A percentile compares a stretch with the other conserved stretches of the same genome.
Conservation (phyloP, 179 eudicot species). For the Beta lomatogona region DNA sequence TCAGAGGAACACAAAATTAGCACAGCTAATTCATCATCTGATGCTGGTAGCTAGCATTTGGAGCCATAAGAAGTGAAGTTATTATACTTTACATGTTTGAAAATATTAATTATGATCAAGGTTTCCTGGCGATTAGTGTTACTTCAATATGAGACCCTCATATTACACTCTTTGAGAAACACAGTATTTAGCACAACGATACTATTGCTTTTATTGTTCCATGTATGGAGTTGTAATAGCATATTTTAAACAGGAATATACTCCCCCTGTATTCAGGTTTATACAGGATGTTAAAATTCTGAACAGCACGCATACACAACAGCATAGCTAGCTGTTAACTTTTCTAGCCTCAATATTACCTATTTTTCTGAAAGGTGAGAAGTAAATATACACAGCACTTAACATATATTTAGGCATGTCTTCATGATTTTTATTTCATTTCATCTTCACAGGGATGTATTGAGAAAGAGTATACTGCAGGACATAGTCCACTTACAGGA, state of each 20-base stretch:
- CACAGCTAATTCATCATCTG: background rate
- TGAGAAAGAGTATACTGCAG: background rate
- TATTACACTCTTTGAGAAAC: background rate
- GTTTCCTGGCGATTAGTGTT: background rate
- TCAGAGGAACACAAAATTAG: background rate
- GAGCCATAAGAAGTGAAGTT: background rate
- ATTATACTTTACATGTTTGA: background rate
- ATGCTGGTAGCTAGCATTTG: background rate
- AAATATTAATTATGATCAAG: background rate
- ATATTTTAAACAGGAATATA: background rate
- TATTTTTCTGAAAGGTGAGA: background rate
- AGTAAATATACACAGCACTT: background rate
- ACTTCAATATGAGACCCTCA: background rate
- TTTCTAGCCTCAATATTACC: background rate
- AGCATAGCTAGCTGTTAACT: background rate
- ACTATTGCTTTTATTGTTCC: background rate
- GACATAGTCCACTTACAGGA: slow-evolving; percentile 44
- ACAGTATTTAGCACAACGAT: background rate
- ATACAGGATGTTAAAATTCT: background rate
- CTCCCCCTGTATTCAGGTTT: background rate
- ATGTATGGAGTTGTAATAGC: background rate
- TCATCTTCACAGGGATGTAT: background rate
- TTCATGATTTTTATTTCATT: background rate
- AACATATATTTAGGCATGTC: background rate
- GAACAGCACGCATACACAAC: background rate